Percentiles rank a stretch among this genome's conserved stretches.
Evolutionary conservation across 768 basidiomycete species (phyloP).

Genomic region (Phylloporus arenicola): DNA sequence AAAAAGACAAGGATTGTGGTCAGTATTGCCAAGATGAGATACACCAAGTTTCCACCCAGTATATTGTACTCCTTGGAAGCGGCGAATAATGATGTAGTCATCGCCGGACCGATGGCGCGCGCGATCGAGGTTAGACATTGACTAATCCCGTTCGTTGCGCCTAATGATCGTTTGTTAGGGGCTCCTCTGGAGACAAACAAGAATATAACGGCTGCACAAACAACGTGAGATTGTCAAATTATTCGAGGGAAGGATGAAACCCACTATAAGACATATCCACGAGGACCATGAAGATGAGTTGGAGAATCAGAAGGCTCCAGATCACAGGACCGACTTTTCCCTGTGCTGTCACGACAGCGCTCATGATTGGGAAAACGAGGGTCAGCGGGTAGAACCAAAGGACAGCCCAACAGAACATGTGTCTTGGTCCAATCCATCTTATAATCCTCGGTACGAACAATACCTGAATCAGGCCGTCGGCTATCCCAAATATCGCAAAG

Average conservation of each 20-base stretch:
- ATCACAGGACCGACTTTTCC: slow-evolving; percentile 31
- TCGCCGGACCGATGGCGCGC: slow-evolving; percentile 45
- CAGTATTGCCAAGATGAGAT: slow-evolving; percentile 37
- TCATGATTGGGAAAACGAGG: slow-evolving; percentile 40
- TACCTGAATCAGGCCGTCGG: slow-evolving; percentile 38
- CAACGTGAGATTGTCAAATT: neutral
- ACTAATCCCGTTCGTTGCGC: slow-evolving; percentile 54
- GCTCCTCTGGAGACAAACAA: slow-evolving; percentile 49
- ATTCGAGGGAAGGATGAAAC: slow-evolving; percentile 5
- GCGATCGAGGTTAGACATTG: slow-evolving; percentile 43
- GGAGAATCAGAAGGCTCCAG: slow-evolving; percentile 33
- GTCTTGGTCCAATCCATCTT: slow-evolving; percentile 35
- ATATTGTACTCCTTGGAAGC: slow-evolving; percentile 44
- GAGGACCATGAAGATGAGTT: slow-evolving; percentile 24
- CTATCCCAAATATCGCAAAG: slow-evolving; percentile 34
- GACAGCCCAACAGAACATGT: slow-evolving; percentile 34
- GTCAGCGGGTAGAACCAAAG: slow-evolving; percentile 33
- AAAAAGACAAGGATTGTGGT: slow-evolving; percentile 14
- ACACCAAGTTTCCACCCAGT: slow-evolving; percentile 47
- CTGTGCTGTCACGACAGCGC: slow-evolving; percentile 29
- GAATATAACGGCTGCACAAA: slow-evolving; percentile 40
- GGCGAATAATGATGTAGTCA: slow-evolving; percentile 48
- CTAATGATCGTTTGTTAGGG: slow-evolving; percentile 48
- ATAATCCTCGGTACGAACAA: slow-evolving; percentile 37
- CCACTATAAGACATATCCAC: slow-evolving; percentile 41